phyloP scores from a whole-genome alignment of 352 stramenopile species.

The Pythium angustatum region DNA sequence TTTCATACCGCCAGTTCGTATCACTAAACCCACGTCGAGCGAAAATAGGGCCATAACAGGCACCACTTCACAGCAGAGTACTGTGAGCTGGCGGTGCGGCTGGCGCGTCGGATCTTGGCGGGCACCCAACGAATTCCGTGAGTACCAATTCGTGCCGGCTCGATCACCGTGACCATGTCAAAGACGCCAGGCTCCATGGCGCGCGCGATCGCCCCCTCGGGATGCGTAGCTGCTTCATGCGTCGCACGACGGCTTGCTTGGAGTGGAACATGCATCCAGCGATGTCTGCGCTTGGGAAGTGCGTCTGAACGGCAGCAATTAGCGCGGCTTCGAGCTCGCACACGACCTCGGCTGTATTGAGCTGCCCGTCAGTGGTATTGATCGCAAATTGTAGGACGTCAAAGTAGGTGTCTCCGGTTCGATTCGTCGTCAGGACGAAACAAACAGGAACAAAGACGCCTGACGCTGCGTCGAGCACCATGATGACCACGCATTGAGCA shows the following conservation, averaged over 20 bases:
- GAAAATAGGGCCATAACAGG: slow-evolving; percentile 27
- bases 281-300: slow-evolving; percentile 12
- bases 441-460: slow-evolving; percentile 25
- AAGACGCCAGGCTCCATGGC: neutral
- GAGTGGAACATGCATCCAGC: slow-evolving; percentile 29
- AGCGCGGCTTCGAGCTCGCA: slow-evolving; percentile 21
- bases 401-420: slow-evolving; percentile 26
- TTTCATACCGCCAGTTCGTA: slow-evolving; percentile 22
- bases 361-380: neutral
- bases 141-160: neutral
- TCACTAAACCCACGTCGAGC: slow-evolving; percentile 19
- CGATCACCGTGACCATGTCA: slow-evolving; percentile 6
- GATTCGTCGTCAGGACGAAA: slow-evolving; percentile 19
- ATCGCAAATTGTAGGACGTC: slow-evolving; percentile 15
- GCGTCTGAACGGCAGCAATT: slow-evolving; percentile 13
- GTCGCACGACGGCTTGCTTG: slow-evolving; percentile 17
- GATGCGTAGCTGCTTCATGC: slow-evolving; percentile 2
- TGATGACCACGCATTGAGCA: slow-evolving; percentile 25
- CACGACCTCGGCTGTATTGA: slow-evolving; percentile 12
- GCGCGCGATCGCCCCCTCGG: neutral
- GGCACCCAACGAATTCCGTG: neutral
- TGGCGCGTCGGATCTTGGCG: neutral
- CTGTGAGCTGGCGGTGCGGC: no score
- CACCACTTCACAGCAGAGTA: neutral
- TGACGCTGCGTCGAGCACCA: slow-evolving; percentile 27